Evolutionary conservation across 148 eudicot genomes (phyloP).

Genomic region (Cornus kousa): DNA sequence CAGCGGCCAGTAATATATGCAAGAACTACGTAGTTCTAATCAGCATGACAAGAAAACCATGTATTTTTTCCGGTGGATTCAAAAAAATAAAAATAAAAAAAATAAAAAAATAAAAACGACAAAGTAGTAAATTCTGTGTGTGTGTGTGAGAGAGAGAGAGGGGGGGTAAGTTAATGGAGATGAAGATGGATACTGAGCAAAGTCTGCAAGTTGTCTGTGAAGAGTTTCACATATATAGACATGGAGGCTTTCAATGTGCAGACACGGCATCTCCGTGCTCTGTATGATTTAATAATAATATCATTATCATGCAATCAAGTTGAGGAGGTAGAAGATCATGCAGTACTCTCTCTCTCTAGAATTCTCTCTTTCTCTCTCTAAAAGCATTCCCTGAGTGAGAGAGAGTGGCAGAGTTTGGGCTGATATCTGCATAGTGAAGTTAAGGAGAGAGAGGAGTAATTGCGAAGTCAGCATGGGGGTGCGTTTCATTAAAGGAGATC

Average conservation of each 20-base stretch:
- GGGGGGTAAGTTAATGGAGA: not conserved
- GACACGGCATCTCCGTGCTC: slow-evolving; percentile 60
- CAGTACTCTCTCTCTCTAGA: not conserved
- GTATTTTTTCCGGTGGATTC: not conserved
- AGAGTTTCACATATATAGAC: slow-evolving; percentile 8
- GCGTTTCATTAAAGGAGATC: not conserved
- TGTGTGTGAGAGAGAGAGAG: slow-evolving; percentile 4
- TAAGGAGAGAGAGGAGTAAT: not conserved
- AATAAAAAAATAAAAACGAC: not conserved
- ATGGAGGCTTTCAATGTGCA: slow-evolving; percentile 43
- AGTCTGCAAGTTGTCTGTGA: slow-evolving; percentile 31
- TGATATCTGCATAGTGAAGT: not conserved
- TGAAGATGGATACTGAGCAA: slow-evolving; percentile 13
- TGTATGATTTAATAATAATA: slow-evolving; percentile 1
- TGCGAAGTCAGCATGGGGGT: not conserved
- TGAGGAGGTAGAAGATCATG: not conserved
- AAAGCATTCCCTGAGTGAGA: not conserved
- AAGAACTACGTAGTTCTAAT: too few relatives aligned
- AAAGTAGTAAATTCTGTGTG: not conserved
- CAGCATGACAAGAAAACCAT: too few relatives aligned
- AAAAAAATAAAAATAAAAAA: too few relatives aligned
- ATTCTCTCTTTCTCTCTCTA: not conserved
- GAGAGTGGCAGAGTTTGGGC: not conserved
- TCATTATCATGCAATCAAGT: not conserved
- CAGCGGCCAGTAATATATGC: too few relatives aligned